A percentile compares a stretch with the other conserved stretches of the same genome.
Conservation (phyloP, 176 grass and related monocot species). For the Phyllostachys edulis region DNA sequence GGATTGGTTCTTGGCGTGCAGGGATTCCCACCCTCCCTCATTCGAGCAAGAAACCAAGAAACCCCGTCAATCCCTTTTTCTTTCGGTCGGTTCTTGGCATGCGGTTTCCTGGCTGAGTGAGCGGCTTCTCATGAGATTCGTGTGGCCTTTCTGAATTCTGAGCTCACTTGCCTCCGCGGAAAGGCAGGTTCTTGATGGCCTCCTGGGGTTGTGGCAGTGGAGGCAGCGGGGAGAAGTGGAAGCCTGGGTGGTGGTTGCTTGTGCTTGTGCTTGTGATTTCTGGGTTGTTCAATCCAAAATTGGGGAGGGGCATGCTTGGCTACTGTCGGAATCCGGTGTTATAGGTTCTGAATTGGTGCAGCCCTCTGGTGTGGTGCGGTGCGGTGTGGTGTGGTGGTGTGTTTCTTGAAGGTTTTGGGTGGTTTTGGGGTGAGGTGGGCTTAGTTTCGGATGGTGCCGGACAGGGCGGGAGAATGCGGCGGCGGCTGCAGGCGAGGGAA, state of each 20-base stretch:
- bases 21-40: neutral
- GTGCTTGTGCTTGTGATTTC: slow-evolving; percentile 9
- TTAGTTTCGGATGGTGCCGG: slow-evolving; percentile 15
- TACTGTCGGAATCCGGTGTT: slow-evolving; percentile 12
- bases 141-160: neutral
- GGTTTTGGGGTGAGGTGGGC: neutral
- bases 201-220: slow-evolving; percentile 2
- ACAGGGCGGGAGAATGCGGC: slow-evolving; percentile 7
- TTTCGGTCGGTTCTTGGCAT: neutral
- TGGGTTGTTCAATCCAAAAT: neutral
- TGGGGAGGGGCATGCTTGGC: neutral
- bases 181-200: slow-evolving; percentile 14
- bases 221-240: slow-evolving; percentile 6
- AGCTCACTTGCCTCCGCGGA: slow-evolving; percentile 2
- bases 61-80: neutral
- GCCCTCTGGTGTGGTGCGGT: neutral
- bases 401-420: slow-evolving; percentile 37
- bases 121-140: slow-evolving; percentile 12
- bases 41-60: slow-evolving; percentile 32
- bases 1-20: slow-evolving; percentile 29
- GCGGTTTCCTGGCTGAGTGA: neutral
- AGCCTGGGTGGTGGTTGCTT: slow-evolving; percentile 3
- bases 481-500: slow-evolving; percentile 9
- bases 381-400: slow-evolving; percentile 26
- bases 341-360: slow-evolving; percentile 31